Percentiles rank a stretch among this genome's conserved stretches.
phyloP scores from a whole-genome alignment of 345 rosid species.

The Melaleuca quinquenervia region DNA sequence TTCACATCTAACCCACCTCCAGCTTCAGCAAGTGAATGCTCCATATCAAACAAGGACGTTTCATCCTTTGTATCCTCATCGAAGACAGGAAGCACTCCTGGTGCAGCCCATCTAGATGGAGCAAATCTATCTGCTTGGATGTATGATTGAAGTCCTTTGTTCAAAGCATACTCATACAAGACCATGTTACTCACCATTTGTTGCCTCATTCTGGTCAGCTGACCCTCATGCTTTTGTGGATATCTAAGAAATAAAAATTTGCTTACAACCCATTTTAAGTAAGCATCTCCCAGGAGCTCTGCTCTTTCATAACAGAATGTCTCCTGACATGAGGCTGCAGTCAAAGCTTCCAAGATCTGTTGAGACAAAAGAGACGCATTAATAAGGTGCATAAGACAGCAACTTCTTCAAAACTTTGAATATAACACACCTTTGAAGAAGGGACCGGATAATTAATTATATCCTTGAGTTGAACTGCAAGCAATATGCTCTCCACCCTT shows the following conservation, averaged over 20 bases:
- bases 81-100: slow-evolving; percentile 90
- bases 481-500: slow-evolving; percentile 96
- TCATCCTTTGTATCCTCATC: slow-evolving; percentile 94
- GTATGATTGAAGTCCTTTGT: slow-evolving; percentile 82
- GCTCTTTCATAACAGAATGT: slow-evolving; percentile 99
- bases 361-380: neutral
- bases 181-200: slow-evolving; percentile 98
- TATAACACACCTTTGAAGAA: slow-evolving; percentile 58
- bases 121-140: slow-evolving; percentile 99
- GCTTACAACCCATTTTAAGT: slow-evolving; percentile 97
- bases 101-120: slow-evolving; percentile 99
- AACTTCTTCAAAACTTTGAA: neutral
- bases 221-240: slow-evolving; percentile 98
- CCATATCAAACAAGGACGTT: slow-evolving; percentile 62
- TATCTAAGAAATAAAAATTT: slow-evolving; percentile 84
- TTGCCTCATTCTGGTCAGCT: slow-evolving; percentile 96
- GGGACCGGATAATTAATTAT: slow-evolving; percentile 59
- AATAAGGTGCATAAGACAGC: neutral
- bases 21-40: slow-evolving; percentile 22
- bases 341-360: slow-evolving; percentile 92
- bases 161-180: slow-evolving; percentile 70
- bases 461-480: slow-evolving; percentile 76
- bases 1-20: slow-evolving; percentile 8
- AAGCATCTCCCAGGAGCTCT: slow-evolving; percentile 97
- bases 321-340: slow-evolving; percentile 99